Evolutionary conservation across 179 eudicot species (phyloP), one percentile per base, ranked within the genome.

Genomic region (Heliamphora pulchella): DNA sequence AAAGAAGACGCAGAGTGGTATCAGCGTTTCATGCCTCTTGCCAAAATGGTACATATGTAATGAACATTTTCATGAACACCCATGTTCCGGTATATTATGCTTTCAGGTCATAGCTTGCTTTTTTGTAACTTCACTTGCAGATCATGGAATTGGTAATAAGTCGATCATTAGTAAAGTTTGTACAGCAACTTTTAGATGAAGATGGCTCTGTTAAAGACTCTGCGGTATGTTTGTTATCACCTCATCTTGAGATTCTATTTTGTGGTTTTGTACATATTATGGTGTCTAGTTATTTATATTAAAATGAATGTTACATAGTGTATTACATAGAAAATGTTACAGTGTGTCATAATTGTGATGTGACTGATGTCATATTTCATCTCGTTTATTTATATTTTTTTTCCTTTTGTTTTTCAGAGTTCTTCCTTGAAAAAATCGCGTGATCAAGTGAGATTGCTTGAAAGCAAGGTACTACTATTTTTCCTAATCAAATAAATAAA

Each of bases 131-230:
- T 66, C 55, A 46, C 70, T 85, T 81, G 85, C 91, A 96, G 99
- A 94, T 96, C 78, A 75, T 88, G 89, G 89, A 89, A 61, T 81
- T 96, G 83, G 88, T 88, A 68, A 83, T 87, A 47, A 90, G 76
- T 75, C 86, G 86, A 78, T 81, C 94, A 55, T 84, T 96, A 76
- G 83, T 87, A 4, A 94, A 86, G 89, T 86, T 91, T 74, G 85
- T 96, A 79, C 83, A 83, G 74, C 92, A 90, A 82, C 87, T 96
- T 59, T 76, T 96, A 61, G 90, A 90, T 85, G 97, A 94, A 85
- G 99, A 96, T 89, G 99, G 99, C 74, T 85, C 86, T 47, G 88
- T 96, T 71, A 94, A 89, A 86, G 98, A 96, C 83, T 90, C 99
- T 78, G 97, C 98, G 78, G 99, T 96, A 80, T 71, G 93, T 84